Percentiles rank a stretch among this genome's conserved stretches.
Conservation (phyloP, 768 basidiomycete species). For the Boletus rubropictus region DNA sequence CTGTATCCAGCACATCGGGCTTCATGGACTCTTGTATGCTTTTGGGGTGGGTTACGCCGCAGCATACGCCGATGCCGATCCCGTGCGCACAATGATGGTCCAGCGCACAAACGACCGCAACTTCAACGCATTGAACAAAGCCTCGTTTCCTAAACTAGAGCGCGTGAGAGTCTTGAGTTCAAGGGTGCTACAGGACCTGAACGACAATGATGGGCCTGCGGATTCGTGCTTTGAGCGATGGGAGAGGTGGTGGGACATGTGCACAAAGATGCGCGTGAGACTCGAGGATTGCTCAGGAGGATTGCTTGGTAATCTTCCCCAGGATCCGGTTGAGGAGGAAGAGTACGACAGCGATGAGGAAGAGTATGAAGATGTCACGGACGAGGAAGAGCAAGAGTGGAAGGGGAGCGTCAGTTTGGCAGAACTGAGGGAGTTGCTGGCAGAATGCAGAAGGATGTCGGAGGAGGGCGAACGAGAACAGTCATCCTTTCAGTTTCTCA, state of each 20-base stretch:
- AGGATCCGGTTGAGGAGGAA: constrained; percentile 29
- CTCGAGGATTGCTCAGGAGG: constrained; percentile 76
- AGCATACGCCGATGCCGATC: constrained; percentile 36
- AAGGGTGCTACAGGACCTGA: constrained; percentile 51
- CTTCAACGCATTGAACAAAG: constrained; percentile 44
- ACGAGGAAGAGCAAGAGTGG: constrained; percentile 30
- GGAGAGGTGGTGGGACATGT: constrained; percentile 64
- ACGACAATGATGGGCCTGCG: constrained; percentile 46
- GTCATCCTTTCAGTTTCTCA: constrained; percentile 19
- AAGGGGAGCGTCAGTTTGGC: constrained; percentile 28
- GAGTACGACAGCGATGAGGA: constrained; percentile 33
- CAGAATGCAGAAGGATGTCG: constrained; percentile 48
- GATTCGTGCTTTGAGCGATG: constrained; percentile 45
- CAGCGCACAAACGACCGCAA: constrained; percentile 63
- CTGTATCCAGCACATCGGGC: constrained; percentile 55
- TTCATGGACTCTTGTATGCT: constrained; percentile 63
- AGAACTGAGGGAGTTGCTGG: constrained; percentile 50
- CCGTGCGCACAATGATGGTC: constrained; percentile 40
- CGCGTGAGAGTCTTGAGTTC: constrained; percentile 55
- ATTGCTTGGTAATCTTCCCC: constrained; percentile 42
- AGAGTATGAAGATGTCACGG: constrained; percentile 27
- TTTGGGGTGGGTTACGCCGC: constrained; percentile 60
- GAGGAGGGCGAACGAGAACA: constrained; percentile 29
- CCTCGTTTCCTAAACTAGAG: constrained; percentile 56
- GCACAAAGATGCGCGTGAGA: constrained; percentile 43